A percentile compares a stretch with the other conserved stretches of the same genome.
phyloP scores from a whole-genome alignment of 164 flowering plant species.

The Vitis labrusca region DNA sequence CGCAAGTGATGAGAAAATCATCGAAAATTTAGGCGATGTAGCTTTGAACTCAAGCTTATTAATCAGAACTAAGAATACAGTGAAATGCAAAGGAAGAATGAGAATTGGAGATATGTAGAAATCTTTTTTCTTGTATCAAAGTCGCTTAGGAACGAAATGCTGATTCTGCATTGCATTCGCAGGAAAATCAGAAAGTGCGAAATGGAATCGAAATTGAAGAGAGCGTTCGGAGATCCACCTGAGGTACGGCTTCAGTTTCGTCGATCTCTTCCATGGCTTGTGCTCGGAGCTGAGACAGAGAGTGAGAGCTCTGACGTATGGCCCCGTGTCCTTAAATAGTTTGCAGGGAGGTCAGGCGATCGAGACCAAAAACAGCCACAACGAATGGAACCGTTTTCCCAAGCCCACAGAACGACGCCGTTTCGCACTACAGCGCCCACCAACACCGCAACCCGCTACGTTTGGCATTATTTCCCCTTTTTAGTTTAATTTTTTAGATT shows the following conservation, averaged over 20 bases:
- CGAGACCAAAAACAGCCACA: too few relatives aligned
- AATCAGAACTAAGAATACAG: not conserved
- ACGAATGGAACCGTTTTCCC: too few relatives aligned
- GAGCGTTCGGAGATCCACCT: slow-evolving; percentile 30
- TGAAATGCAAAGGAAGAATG: not conserved
- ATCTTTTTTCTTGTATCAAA: too few relatives aligned
- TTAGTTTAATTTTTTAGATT: too few relatives aligned
- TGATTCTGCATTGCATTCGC: too few relatives aligned
- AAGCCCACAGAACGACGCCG: too few relatives aligned
- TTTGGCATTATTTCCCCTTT: too few relatives aligned
- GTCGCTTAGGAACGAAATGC: too few relatives aligned
- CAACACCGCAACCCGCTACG: too few relatives aligned
- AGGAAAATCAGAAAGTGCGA: not conserved
- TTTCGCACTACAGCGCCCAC: too few relatives aligned
- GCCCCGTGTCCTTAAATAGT: not conserved
- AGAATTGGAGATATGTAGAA: too few relatives aligned
- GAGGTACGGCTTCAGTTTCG: slow-evolving; percentile 58
- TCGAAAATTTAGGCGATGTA: not conserved
- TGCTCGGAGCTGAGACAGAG: slow-evolving; percentile 1
- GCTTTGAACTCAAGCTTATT: not conserved
- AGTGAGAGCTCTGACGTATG: slow-evolving; percentile 9
- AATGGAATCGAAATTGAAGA: not conserved
- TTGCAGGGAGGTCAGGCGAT: not conserved
- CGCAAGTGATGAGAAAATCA: not conserved
- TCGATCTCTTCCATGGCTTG: slow-evolving; percentile 66